These are phyloP conservation scores for Inonotus obliquus DNA, from an alignment of 1,284 basidiomycete genomes.

Conservation along the genomic window DNA sequence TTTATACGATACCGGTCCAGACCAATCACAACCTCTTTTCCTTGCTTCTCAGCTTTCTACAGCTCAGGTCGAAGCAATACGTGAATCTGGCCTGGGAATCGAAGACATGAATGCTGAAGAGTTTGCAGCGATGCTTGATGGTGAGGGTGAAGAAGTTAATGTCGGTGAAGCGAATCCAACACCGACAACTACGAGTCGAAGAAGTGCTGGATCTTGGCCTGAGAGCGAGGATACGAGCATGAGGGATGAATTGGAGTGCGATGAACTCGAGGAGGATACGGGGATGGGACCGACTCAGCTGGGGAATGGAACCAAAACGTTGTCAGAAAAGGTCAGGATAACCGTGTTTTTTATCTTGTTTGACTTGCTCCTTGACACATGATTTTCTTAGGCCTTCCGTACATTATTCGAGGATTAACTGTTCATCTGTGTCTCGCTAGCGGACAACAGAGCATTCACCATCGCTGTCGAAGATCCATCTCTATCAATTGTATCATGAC, in stretches of 20 bases:
- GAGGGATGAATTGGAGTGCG: conserved; percentile 3
- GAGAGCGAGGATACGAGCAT: neutral
- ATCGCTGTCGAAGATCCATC: no score
- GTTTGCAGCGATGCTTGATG: conserved; percentile 58
- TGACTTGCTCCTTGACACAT: neutral
- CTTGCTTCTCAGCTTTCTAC: conserved; percentile 57
- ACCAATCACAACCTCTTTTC: conserved; percentile 56
- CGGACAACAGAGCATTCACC: neutral
- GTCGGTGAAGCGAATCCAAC: neutral
- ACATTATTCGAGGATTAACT: conserved; percentile 5
- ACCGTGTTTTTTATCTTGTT: neutral
- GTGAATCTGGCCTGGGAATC: conserved; percentile 55
- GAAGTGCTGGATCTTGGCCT: neutral
- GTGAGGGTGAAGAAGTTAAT: conserved; percentile 56
- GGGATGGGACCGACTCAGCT: conserved; percentile 10
- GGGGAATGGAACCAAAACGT: neutral
- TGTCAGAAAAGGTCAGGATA: neutral
- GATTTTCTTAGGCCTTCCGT: neutral
- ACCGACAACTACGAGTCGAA: neutral
- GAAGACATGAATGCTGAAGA: conserved; percentile 62
- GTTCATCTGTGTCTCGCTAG: neutral
- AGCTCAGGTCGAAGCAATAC: conserved; percentile 44
- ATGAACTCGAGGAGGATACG: conserved; percentile 8
- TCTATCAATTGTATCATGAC: no score
- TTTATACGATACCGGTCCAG: conserved; percentile 15